Evolutionary conservation across 768 basidiomycete genomes (phyloP), one percentile per base, ranked within the genome.

Genomic region (Suillus brevipes): DNA sequence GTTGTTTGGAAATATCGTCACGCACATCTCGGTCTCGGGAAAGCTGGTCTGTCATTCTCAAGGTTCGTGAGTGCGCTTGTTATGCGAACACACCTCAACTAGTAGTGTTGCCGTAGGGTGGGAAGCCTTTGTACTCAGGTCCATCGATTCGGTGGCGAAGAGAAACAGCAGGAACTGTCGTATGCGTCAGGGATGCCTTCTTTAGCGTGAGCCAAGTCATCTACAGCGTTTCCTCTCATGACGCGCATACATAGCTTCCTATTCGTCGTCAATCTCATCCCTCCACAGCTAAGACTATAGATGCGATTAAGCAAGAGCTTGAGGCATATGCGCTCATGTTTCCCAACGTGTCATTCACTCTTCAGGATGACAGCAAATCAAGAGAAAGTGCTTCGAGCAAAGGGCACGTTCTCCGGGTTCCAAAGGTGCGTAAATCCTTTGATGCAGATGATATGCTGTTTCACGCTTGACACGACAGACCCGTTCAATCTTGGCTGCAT

Each of bases 111-210:
- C 65, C 31, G 31, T 31, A 95, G 91, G 87, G 86, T 36, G 87
- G 88, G 16, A 83, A 85, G 69, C 78, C 74, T 7, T 75, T 97
- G 31, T 94, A 92, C 71, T 79, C 79, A 31, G 94, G 94, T 0
- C 83, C 87, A 38, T 89, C 94, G 4, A 78, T 88, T 43, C 86
- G 92, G 25, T 91, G 93, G 89, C 83, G 87, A 64, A 82, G 89
- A 67, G 87, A 92, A 73, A 79, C 80, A 1, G 77, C 85, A 2
- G 97, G 97, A 4, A 97, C 96, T 7, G 88, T 85, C 13, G 89
- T 97, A 49, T 88, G 85, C 69, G 81, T 97, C 52, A 88, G 92
- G 25, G 97, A 98, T 74, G 89, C 92, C 3, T 99, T 97, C 73
- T 92, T 90, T 73, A 95, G 92, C 72, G 94, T 94, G 66, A 52